Base-by-base conservation (phyloP, 495 filamentous ascomycete species). In the Aspergillus conjunctus region DNA sequence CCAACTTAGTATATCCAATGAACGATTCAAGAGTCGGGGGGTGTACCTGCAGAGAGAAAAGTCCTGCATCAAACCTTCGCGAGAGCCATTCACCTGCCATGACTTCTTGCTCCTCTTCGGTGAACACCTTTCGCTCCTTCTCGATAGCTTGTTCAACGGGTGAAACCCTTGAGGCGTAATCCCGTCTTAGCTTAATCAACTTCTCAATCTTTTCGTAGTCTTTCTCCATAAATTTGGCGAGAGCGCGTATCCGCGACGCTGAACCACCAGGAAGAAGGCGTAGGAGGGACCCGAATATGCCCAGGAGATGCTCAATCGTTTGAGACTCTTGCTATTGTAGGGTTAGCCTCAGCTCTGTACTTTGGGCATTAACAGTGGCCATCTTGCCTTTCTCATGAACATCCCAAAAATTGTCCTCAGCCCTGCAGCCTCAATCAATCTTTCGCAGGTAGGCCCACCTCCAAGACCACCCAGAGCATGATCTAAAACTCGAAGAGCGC, bases 201-300 rank as follows among this genome's bases (percentile, higher is more conserved):
- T 85, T 88, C 10, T 66, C 75, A 12, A 89, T 85, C 74, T 96
- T 95, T 59, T 92, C 90, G 69, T 95, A 97, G 59, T 97, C 89
- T 64, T 90, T 93, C 75, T 97, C 93, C 44, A 95, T 88, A 70
- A 99, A 98, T 67, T 99, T 99, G 4, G 92, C 94, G 0, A 98
- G 81, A 7, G 89, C 83, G 2, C 94, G 83, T 32, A 97, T 92
- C 2, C 94, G 81, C n/a, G 85, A 77, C 1, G 90, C 79, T 11
- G 88, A 91, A n/a, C 91, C 85, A 5, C 85, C 89, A 0, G 91
- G 92, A 2, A 99, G 70, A 1, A 85, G 79, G 15, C 92, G 88
- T 1, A 99, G 81, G 68, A 99, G 81, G 0, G 90, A 89, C 2
- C 91, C 86, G 54, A 98, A 92, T 8, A 98, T 92, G 15, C 91